Base-by-base conservation (phyloP, 148 eudicot species). In the Vaccinium corymbosum region DNA sequence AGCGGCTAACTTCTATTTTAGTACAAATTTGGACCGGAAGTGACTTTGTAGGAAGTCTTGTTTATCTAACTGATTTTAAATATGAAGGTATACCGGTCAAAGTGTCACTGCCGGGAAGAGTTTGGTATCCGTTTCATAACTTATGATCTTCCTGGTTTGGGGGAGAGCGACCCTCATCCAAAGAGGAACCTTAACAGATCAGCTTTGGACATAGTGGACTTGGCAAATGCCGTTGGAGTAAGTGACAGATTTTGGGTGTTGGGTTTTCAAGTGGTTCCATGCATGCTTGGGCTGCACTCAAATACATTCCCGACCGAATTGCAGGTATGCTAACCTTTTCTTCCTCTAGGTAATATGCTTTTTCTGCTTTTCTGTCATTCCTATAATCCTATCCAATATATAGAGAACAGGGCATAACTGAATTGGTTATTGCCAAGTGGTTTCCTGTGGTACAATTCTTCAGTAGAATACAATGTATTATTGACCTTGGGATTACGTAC, bases 91-190 rank as follows among this genome's bases (percentile, higher is more conserved):
- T 92, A 64, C 93, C 97, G 11, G 83, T 97, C 76, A 94, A 88
- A 66, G 81, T 59, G 46, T 87, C 94, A 10, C 86, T 97, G 80
- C 88, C 93, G 35, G 62, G 92, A 91, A 88, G 94, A 93, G 74
- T 97, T 91, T 87, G 98, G 98, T 79, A 89, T 92, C 72, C 97
- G 94, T 68, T 84, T 97, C 79, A 79, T 97, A 61, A 91, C 94
- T 48, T 97, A 93, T 84, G 99, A 97, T 90, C 94, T 93, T 86
- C 98, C 99, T 70, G 98, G 99, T 86, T 97, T 97, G 78, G 99
- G 98, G 68, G 99, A 97, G 89, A 97, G 99, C 79, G 95, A 94
- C 85, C 94, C 94, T 80, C 93, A 94, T 85, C 92, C 94, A 17
- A 84, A 83, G 62, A 89, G 99, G 82, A 89, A 88, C 86, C 97